Conservation (phyloP, 2,329 filamentous ascomycete species). For the Metarhizium guizhouense region DNA sequence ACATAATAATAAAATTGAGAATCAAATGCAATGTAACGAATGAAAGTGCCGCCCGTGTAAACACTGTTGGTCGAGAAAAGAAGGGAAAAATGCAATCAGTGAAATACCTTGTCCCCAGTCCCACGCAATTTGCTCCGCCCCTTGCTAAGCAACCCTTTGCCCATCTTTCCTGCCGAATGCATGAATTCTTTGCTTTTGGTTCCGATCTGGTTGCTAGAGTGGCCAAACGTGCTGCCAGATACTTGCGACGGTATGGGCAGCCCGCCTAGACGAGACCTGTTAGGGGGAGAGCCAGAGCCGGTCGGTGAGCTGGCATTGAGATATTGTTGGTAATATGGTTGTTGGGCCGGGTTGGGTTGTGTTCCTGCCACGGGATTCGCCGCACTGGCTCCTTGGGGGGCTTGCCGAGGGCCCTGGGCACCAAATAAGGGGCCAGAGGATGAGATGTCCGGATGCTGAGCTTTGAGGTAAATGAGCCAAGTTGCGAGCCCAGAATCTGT, state of each 20-base stretch:
- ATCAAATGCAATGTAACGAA: conserved; percentile 3
- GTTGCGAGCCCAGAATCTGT: conserved; percentile 66
- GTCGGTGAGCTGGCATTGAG: conserved; percentile 33
- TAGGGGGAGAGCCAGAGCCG: conserved; percentile 17
- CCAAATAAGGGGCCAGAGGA: conserved; percentile 15
- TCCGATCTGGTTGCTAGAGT: conserved; percentile 57
- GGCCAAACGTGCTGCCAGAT: conserved; percentile 36
- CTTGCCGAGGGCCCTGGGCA: conserved; percentile 9
- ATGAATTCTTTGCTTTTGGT: conserved; percentile 83
- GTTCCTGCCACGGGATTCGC: conserved; percentile 13
- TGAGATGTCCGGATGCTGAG: conserved; percentile 32
- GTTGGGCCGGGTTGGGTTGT: conserved; percentile 22
- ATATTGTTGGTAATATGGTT: conserved; percentile 49
- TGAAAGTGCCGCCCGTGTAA: background rate
- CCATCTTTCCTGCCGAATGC: conserved; percentile 77
- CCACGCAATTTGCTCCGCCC: conserved; percentile 74
- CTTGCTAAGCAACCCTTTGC: conserved; percentile 85
- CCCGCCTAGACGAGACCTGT: conserved; percentile 26
- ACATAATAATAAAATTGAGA: conserved; percentile 6
- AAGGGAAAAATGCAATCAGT: conserved; percentile 39
- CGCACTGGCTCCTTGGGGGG: conserved; percentile 11
- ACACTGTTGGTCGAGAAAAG: conserved; percentile 10
- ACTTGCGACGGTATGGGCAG: conserved; percentile 29
- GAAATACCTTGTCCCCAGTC: conserved; percentile 81
- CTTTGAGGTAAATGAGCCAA: conserved; percentile 42